Evolutionary conservation across 177 flowering plant genomes (phyloP).

Genomic region (Vitis hybrid): DNA sequence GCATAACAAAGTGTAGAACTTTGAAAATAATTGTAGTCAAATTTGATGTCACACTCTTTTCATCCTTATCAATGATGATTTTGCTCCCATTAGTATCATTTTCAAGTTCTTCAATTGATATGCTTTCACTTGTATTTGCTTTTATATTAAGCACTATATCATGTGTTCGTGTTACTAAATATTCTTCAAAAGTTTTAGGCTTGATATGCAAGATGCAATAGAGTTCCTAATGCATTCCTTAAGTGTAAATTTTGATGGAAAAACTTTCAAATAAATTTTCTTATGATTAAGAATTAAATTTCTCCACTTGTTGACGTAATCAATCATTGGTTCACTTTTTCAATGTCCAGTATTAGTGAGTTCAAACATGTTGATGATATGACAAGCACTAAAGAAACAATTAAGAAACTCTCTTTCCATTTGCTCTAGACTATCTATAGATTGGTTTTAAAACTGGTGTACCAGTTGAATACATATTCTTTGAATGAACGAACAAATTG

Average conservation of each 20-base stretch:
- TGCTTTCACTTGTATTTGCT: too few species aligned
- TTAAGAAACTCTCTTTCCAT: neutral
- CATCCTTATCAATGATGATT: too few species aligned
- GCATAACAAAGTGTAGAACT: too few species aligned
- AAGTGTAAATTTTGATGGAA: neutral
- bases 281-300: neutral
- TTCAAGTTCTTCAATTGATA: too few species aligned
- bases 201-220: neutral
- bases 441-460: neutral
- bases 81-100: too few species aligned
- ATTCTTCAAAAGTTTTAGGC: neutral
- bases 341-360: neutral
- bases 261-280: neutral
- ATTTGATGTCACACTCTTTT: too few species aligned
- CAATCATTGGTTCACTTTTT: neutral
- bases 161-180: neutral
- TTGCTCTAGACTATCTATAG: neutral
- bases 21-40: too few species aligned
- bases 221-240: conserved; percentile 3
- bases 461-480: neutral
- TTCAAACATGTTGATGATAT: neutral
- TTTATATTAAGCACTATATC: neutral
- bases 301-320: neutral
- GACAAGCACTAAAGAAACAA: neutral
- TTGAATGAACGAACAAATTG: neutral